These are phyloP conservation scores for Mortierella sp. DNA, from an alignment of 371 early-diverging fungal species.

Conservation along the genomic window DNA sequence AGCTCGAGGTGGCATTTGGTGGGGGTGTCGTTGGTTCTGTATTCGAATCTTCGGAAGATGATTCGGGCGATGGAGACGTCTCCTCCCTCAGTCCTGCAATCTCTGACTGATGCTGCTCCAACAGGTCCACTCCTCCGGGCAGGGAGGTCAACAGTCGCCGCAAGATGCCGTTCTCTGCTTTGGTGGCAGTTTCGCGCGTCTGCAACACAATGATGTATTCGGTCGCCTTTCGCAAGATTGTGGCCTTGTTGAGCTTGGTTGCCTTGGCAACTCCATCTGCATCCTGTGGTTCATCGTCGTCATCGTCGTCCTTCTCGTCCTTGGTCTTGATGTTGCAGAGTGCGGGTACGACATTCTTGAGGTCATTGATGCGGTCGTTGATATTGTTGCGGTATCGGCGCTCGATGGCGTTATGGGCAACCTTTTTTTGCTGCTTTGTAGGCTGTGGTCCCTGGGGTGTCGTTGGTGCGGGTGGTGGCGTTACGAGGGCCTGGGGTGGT, in stretches of 20 bases:
- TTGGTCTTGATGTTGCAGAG: conserved; percentile 71
- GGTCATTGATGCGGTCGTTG: conserved; percentile 90
- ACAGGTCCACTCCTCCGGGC: conserved; percentile 65
- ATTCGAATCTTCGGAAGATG: conserved; percentile 41
- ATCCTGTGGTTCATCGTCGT: conserved; percentile 70
- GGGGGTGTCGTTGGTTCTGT: conserved; percentile 48
- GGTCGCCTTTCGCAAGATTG: conserved; percentile 87
- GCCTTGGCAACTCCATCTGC: conserved; percentile 73
- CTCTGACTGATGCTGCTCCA: conserved; percentile 44
- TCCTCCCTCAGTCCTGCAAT: conserved; percentile 21
- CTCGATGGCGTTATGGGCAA: conserved; percentile 95
- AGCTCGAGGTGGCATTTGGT: conserved; percentile 17
- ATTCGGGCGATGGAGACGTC: conserved; percentile 26
- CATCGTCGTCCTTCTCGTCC: conserved; percentile 66
- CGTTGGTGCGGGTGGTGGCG: conserved; percentile 43
- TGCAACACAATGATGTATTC: conserved; percentile 88
- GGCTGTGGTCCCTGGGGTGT: conserved; percentile 47
- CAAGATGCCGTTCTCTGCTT: conserved; percentile 65
- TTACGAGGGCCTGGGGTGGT: conserved; percentile 35
- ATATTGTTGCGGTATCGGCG: conserved; percentile 95
- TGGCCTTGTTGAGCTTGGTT: conserved; percentile 91
- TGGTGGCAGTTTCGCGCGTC: conserved; percentile 59
- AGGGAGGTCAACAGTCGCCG: conserved; percentile 62
- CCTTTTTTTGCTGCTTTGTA: conserved; percentile 81
- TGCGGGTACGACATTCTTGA: conserved; percentile 88